Base-by-base conservation (phyloP, 164 flowering plant genomes). In the Houttuynia cordata region DNA sequence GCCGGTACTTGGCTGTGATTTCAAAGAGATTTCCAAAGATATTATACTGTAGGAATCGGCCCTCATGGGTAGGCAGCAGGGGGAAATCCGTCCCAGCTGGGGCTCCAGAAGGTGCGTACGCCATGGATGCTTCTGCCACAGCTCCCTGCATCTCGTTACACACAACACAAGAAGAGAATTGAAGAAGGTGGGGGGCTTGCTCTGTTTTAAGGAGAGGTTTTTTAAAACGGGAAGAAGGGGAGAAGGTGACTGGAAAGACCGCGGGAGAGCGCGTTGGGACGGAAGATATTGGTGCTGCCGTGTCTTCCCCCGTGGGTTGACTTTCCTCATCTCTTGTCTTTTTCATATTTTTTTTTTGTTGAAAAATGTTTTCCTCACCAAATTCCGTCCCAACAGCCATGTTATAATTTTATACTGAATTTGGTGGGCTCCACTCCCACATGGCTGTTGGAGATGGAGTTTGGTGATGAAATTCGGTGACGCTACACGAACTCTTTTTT, bases 11-110 rank as follows among this genome's bases (percentile, higher is more conserved):
- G 52, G 86, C 19, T 0, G 93, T 82, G 66, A 92, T 71, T 73
- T 92, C 95, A 60, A 92, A 88, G 34, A 76, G 60, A 63, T 87
- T 92, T 0, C 95, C 93, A 58, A 84, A 83, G 12, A 92, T 78
- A 64, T 83, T 79, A 74, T 92, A 79, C 77, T 82, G 79, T 10
- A 84, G 60, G 62, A 64, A 92, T 51, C 80, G 83, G 1, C 95
- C 98, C 3, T 78, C 95, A 49, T 85, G 80, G 17, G 86, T 81
- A 19, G 72, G 66, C 22, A 76, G 64, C 5, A 79, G 78, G 51
- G 81, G 88, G 49, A 84, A 85, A 14, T 85, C 85, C 22, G 71
- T 71, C 34, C 57, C 68, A 10, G 53, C 69, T 50, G 52, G 24
- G 30, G 63, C 68, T n/a, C 56, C 24, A n/a, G 41, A 50, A 50